phyloP scores from a whole-genome alignment of 176 grass and related monocot species.

The Secale cereale region DNA sequence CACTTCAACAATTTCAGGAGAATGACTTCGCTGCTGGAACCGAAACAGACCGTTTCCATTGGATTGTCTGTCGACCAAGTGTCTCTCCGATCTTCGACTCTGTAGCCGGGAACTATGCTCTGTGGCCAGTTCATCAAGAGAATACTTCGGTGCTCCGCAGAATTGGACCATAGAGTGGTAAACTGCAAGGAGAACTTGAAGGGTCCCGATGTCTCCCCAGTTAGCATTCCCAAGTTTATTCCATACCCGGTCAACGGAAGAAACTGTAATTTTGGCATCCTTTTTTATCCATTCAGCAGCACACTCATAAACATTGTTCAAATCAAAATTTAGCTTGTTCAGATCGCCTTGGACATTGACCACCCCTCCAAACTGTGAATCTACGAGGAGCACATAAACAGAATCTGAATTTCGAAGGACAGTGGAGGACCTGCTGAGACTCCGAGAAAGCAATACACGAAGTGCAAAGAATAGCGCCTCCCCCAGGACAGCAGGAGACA shows the following conservation, averaged over 20 bases:
- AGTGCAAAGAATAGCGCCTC: slow-evolving; percentile 94
- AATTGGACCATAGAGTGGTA: slow-evolving; percentile 87
- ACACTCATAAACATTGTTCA: slow-evolving; percentile 75
- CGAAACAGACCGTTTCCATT: slow-evolving; percentile 68
- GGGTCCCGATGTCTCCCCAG: slow-evolving; percentile 89
- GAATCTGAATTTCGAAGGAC: slow-evolving; percentile 68
- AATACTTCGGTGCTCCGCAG: slow-evolving; percentile 73
- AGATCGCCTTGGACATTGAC: slow-evolving; percentile 91
- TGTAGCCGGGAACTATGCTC: slow-evolving; percentile 86
- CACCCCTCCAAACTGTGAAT: slow-evolving; percentile 94
- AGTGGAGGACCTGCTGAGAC: slow-evolving; percentile 80
- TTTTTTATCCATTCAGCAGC: slow-evolving; percentile 88
- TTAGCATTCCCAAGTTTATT: slow-evolving; percentile 99
- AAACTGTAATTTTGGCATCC: slow-evolving; percentile 75
- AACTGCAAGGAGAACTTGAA: slow-evolving; percentile 81
- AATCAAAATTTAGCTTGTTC: slow-evolving; percentile 81
- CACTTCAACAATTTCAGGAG: slow-evolving; percentile 94
- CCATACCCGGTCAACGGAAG: slow-evolving; percentile 79
- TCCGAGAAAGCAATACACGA: slow-evolving; percentile 80
- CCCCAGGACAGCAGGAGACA: slow-evolving; percentile 64
- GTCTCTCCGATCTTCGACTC: slow-evolving; percentile 91
- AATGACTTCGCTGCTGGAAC: slow-evolving; percentile 74
- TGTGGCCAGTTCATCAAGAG: slow-evolving; percentile 72
- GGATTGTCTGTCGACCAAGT: slow-evolving; percentile 60
- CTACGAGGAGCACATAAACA: slow-evolving; percentile 85